phyloP scores from a whole-genome alignment of 805 yeast genomes.

The Kregervanrija fluxuum region DNA sequence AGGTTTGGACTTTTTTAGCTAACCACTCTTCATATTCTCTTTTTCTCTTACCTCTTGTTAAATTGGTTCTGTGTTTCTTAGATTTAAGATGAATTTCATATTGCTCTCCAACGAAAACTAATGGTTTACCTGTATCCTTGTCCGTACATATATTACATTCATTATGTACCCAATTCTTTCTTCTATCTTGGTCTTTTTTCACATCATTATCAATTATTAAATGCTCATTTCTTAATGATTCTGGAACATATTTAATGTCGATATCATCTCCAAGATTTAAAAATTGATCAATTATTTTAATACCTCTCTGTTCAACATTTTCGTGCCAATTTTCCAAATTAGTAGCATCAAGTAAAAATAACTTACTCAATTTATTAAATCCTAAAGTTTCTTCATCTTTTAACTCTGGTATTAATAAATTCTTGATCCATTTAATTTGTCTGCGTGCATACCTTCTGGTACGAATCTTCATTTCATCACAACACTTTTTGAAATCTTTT shows the following conservation, averaged over 20 bases:
- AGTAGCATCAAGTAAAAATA: conserved; percentile 71
- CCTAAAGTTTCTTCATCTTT: conserved; percentile 36
- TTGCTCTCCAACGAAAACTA: conserved; percentile 67
- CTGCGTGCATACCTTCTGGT: conserved; percentile 83
- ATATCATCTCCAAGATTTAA: conserved; percentile 8
- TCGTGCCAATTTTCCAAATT: conserved; percentile 56
- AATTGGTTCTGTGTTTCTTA: conserved; percentile 55
- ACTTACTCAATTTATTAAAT: conserved; percentile 52
- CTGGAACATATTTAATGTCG: conserved; percentile 13
- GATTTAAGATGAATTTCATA: conserved; percentile 66
- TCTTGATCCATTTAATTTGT: conserved; percentile 88
- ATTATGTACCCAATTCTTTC: conserved; percentile 53
- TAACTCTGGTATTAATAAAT: conserved; percentile 56
- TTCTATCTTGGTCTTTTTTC: conserved; percentile 10
- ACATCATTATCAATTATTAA: conserved; percentile 4
- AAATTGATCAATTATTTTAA: conserved; percentile 34
- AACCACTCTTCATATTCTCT: conserved; percentile 44
- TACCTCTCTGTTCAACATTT: conserved; percentile 51
- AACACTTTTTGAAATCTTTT: conserved; percentile 34
- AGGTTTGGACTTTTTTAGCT: conserved; percentile 8
- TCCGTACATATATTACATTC: conserved; percentile 62
- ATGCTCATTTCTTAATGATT: conserved; percentile 8
- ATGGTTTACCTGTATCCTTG: conserved; percentile 38
- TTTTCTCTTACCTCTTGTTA: conserved; percentile 41
- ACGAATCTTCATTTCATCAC: conserved; percentile 70